phyloP scores from a whole-genome alignment of 169 alveolate species.

The Plasmodium knowlesi region DNA sequence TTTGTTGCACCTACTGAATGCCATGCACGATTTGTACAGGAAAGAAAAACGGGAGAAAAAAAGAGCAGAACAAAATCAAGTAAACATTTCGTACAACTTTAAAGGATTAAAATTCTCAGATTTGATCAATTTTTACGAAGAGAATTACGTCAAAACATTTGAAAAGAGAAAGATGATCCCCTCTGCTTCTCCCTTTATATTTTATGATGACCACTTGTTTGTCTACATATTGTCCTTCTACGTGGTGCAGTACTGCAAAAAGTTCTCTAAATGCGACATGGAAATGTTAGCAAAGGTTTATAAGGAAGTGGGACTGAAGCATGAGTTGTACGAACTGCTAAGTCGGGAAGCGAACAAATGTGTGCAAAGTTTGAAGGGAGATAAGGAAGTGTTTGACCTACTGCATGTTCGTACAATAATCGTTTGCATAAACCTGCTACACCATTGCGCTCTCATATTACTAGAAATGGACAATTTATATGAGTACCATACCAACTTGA shows the following conservation, averaged over 20 bases:
- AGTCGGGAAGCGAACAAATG: not conserved
- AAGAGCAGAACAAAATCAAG: conserved; percentile 2
- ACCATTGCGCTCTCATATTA: conserved; percentile 48
- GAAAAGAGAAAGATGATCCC: not conserved
- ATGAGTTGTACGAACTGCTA: conserved; percentile 41
- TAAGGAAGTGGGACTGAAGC: conserved; percentile 41
- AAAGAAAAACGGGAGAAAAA: conserved; percentile 8
- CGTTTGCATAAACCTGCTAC: conserved; percentile 39
- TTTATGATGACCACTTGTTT: conserved; percentile 48
- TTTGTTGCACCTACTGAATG: not conserved
- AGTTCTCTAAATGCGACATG: conserved; percentile 12
- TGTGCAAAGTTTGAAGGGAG: conserved; percentile 6
- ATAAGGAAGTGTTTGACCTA: conserved; percentile 29
- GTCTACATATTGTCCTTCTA: conserved; percentile 17
- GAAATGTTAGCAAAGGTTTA: conserved; percentile 26
- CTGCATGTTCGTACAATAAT: conserved; percentile 9
- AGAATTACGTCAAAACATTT: conserved; percentile 6
- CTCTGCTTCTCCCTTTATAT: not conserved
- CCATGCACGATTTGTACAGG: conserved; percentile 8
- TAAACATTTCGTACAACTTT: conserved; percentile 31
- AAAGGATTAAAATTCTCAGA: conserved; percentile 22
- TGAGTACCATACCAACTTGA: conserved; percentile 12
- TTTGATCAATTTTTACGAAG: conserved; percentile 32
- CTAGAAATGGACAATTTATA: conserved; percentile 31
- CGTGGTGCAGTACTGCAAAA: conserved; percentile 21